Percentiles rank a stretch among this genome's conserved stretches.
These are phyloP conservation scores for Alectoria sarmentosa DNA, from an alignment of 495 filamentous ascomycete species.

Conservation along the genomic window DNA sequence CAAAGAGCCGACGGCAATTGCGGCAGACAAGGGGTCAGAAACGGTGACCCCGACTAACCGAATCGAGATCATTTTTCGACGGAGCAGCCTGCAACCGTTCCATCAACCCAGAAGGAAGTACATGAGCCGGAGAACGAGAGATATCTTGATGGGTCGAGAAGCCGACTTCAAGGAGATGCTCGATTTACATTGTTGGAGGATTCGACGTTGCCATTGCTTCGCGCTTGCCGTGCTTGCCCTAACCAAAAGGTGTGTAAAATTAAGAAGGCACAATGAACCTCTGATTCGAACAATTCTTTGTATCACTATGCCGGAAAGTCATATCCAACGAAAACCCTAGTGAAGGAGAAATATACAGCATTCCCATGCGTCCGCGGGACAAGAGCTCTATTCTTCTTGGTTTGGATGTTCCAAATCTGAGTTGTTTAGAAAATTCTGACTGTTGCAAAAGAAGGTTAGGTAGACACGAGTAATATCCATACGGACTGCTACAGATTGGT, in stretches of 20 bases:
- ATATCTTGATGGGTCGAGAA: background rate
- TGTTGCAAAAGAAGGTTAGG: too few species aligned
- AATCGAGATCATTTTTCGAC: background rate
- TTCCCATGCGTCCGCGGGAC: background rate
- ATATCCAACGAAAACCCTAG: background rate
- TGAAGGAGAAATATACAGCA: background rate
- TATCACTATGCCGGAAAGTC: too few species aligned
- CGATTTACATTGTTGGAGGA: background rate
- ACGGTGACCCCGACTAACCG: background rate
- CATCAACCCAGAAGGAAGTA: constrained; percentile 1
- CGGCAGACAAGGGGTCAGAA: background rate
- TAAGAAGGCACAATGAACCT: background rate
- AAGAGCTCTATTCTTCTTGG: background rate
- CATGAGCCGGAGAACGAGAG: background rate
- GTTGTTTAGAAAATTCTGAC: background rate
- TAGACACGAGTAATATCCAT: background rate
- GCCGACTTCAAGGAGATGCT: too few species aligned
- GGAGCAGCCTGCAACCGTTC: background rate
- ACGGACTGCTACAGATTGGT: background rate
- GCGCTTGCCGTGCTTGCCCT: background rate
- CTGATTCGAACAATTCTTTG: background rate
- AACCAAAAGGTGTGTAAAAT: background rate
- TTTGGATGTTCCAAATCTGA: background rate
- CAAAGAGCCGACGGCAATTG: background rate
- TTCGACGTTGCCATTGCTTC: background rate